Percentiles rank a stretch among this genome's conserved stretches.
Evolutionary conservation across 768 basidiomycete species (phyloP).

Genomic region (Auriscalpium orientale): DNA sequence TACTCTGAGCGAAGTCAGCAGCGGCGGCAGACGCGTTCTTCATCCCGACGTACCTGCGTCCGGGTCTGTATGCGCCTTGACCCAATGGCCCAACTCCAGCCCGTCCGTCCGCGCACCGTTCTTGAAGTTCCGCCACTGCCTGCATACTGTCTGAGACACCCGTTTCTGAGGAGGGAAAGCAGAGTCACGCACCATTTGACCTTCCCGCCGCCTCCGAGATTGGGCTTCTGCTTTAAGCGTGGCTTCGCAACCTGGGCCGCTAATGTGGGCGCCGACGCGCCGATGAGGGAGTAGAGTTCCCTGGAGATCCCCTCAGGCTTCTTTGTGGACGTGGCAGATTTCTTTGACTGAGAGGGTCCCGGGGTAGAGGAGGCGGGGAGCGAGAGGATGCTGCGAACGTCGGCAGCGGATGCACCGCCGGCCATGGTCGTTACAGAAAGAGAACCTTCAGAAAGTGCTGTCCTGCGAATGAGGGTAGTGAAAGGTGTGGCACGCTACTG

Average conservation of each 20-base stretch:
- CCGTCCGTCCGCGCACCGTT: slow-evolving; percentile 63
- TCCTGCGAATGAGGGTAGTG: neutral
- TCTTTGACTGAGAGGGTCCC: slow-evolving; percentile 43
- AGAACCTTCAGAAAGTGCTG: neutral
- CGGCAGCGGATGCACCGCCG: slow-evolving; percentile 52
- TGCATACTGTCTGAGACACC: slow-evolving; percentile 19
- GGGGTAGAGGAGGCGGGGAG: slow-evolving; percentile 36
- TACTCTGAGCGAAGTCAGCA: slow-evolving; percentile 42
- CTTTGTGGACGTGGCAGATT: slow-evolving; percentile 27
- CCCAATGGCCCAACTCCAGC: slow-evolving; percentile 80
- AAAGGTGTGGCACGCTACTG: neutral
- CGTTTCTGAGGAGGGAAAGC: neutral
- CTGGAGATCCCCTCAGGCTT: slow-evolving; percentile 90
- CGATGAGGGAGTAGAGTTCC: slow-evolving; percentile 91
- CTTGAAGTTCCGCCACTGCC: slow-evolving; percentile 72
- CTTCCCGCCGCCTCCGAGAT: slow-evolving; percentile 51
- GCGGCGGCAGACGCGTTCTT: neutral
- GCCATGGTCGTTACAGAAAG: slow-evolving; percentile 36
- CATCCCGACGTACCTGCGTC: slow-evolving; percentile 39
- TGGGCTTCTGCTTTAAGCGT: slow-evolving; percentile 81
- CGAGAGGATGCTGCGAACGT: slow-evolving; percentile 79
- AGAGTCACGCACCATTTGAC: slow-evolving; percentile 56
- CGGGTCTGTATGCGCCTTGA: slow-evolving; percentile 49
- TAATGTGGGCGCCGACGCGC: slow-evolving; percentile 84
- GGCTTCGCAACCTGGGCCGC: slow-evolving; percentile 75